Base-by-base conservation (phyloP, 2,329 filamentous ascomycete species). In the Colletotrichum magnum region DNA sequence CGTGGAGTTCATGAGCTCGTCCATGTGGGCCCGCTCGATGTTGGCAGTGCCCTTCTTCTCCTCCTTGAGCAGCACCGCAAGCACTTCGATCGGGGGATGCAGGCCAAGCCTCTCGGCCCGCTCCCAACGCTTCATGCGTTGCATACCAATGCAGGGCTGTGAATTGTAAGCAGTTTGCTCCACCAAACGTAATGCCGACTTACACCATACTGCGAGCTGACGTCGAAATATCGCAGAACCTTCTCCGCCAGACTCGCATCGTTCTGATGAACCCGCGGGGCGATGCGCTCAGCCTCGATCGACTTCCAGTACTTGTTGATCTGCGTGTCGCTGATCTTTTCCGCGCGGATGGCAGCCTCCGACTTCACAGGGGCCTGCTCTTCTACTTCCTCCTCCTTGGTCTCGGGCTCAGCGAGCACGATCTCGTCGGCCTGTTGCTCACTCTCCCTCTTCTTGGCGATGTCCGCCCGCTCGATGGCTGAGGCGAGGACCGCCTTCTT, bases 191-290 rank as follows among this genome's bases (percentile, higher is more conserved):
- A 26, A 28, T 62, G 32, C 32, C 9, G n/a, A 90, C 93, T 84
- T 89, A 97, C 94, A 65, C 96, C 96, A 79, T 93, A 99, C 76
- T 97, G 93, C 69, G 89, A 93, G 76, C 92, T 96, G 73, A 97
- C 92, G 79, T 99, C 96, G 81, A 96, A 99, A 78, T 97, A 93
- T 72, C 95, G 86, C 75, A 98, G 81, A 28, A 98, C 90, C 84
- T 95, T 97, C 85, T 98, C 95, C 64, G 92, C 86, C 53, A 93
- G 73, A 12, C 85, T 87, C 73, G 98, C 77, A 2, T 86, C 91
- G 74, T 91, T 81, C 81, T 97, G 94, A 76, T 98, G 96, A 43
- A 97, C 90, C 74, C 92, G 84, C 50, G 88, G 88, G 18, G 93
- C 89, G 68, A 86, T 86, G 73, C 94, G 86, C 75, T 90, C 86